Conservation (phyloP, 2,329 filamentous ascomycete genomes). For the Metarhizium guizhouense region DNA sequence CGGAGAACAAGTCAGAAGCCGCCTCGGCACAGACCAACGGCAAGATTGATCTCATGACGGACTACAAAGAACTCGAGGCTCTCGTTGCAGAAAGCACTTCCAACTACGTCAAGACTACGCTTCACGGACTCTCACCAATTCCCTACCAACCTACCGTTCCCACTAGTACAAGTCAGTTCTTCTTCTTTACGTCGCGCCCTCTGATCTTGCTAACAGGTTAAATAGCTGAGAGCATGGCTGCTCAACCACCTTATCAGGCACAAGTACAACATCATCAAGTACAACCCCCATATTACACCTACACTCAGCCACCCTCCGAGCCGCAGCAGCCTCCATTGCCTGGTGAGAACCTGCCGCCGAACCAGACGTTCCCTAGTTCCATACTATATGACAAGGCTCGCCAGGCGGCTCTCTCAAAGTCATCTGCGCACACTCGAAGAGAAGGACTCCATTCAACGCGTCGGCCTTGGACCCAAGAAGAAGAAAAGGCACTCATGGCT, state of each 20-base stretch:
- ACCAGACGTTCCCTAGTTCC: slow-evolving; percentile 46
- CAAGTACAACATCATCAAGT: slow-evolving; percentile 29
- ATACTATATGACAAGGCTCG: slow-evolving; percentile 50
- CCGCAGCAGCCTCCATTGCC: slow-evolving; percentile 17
- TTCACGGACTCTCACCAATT: slow-evolving; percentile 32
- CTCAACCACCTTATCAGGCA: slow-evolving; percentile 27
- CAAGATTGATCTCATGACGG: slow-evolving; percentile 25
- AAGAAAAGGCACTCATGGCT: slow-evolving; percentile 83
- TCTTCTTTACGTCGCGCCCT: neutral
- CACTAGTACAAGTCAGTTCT: slow-evolving; percentile 26
- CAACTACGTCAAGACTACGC: slow-evolving; percentile 34
- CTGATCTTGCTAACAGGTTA: slow-evolving; percentile 2
- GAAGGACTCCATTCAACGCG: slow-evolving; percentile 54
- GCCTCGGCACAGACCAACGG: slow-evolving; percentile 17
- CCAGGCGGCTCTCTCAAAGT: slow-evolving; percentile 49
- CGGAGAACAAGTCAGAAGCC: slow-evolving; percentile 14
- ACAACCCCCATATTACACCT: slow-evolving; percentile 27
- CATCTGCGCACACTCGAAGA: slow-evolving; percentile 43
- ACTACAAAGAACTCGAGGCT: slow-evolving; percentile 34
- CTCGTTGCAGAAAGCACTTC: slow-evolving; percentile 35
- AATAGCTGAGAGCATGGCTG: slow-evolving; percentile 22
- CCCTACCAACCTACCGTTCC: slow-evolving; percentile 34
- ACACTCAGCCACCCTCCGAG: slow-evolving; percentile 26
- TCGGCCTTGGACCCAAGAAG: slow-evolving; percentile 78
- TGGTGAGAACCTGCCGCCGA: slow-evolving; percentile 40